Evolutionary conservation across 2,329 filamentous ascomycete genomes (phyloP).

Genomic region (Fusarium bulbicola): DNA sequence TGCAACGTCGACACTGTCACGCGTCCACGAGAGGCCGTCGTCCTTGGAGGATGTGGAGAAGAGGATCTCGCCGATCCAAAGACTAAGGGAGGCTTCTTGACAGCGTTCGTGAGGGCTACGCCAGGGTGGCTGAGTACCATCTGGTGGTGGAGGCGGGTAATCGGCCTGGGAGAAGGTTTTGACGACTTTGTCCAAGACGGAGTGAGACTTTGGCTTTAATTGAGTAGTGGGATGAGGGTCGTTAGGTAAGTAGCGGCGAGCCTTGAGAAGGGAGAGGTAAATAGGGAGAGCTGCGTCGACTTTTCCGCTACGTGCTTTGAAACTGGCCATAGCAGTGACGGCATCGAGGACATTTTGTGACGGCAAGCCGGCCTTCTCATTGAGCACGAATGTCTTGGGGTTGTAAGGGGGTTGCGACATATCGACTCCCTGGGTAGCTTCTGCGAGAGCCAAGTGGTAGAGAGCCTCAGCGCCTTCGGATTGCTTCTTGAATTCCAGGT

Average conservation of each 20-base stretch:
- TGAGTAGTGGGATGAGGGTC: conserved; percentile 40
- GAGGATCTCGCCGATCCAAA: conserved; percentile 94
- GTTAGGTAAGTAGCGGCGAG: conserved; percentile 69
- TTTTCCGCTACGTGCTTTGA: conserved; percentile 76
- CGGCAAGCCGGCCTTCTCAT: conserved; percentile 63
- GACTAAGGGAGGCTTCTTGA: conserved; percentile 85
- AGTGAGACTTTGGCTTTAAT: conserved; percentile 9
- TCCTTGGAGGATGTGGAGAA: conserved; percentile 71
- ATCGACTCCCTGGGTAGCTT: conserved; percentile 69
- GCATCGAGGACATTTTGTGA: conserved; percentile 80
- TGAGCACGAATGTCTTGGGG: conserved; percentile 69
- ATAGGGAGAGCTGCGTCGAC: conserved; percentile 79
- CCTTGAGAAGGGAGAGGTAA: conserved; percentile 83
- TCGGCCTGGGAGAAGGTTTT: conserved; percentile 56
- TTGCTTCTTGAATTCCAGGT: conserved; percentile 80
- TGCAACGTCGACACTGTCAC: conserved; percentile 83
- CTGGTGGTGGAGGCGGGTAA: conserved; percentile 76
- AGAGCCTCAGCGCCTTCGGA: conserved; percentile 73
- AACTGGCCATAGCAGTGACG: conserved; percentile 80
- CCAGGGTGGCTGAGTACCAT: conserved; percentile 73
- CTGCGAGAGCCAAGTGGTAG: conserved; percentile 79
- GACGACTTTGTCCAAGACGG: conserved; percentile 35
- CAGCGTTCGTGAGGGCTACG: conserved; percentile 75
- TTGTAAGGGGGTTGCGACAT: conserved; percentile 60
- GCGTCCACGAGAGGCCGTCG: conserved; percentile 87